phyloP scores from a whole-genome alignment of 768 basidiomycete genomes.

The Psilocybe cyanescens region DNA sequence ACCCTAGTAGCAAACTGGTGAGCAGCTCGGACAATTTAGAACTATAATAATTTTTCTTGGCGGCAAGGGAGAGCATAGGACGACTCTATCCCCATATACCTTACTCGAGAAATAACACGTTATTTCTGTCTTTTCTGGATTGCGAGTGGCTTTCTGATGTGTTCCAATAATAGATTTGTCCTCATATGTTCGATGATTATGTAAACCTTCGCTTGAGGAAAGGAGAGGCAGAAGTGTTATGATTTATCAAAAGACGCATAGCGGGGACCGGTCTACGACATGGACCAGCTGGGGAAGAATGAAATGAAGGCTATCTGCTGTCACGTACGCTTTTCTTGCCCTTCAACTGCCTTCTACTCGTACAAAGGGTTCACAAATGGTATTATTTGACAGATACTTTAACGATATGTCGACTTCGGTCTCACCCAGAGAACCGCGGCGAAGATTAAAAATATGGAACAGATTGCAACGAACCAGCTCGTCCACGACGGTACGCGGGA shows the following conservation, averaged over 20 bases:
- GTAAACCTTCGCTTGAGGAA: slow-evolving; percentile 50
- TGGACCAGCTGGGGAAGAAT: slow-evolving; percentile 48
- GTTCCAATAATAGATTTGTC: slow-evolving; percentile 39
- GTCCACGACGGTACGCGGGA: slow-evolving; percentile 45
- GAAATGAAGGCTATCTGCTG: slow-evolving; percentile 51
- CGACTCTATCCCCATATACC: slow-evolving; percentile 43
- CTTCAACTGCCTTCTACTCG: too few species aligned
- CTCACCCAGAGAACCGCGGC: slow-evolving; percentile 49
- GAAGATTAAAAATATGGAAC: slow-evolving; percentile 49
- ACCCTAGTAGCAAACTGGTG: too few species aligned
- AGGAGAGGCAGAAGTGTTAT: slow-evolving; percentile 48
- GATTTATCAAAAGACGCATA: slow-evolving; percentile 36
- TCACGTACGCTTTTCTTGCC: slow-evolving; percentile 40
- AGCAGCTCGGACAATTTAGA: slow-evolving; percentile 37
- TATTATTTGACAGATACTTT: slow-evolving; percentile 25
- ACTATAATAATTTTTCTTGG: slow-evolving; percentile 48
- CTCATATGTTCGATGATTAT: slow-evolving; percentile 53
- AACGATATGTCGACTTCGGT: slow-evolving; percentile 48
- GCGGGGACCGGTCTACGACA: slow-evolving; percentile 50
- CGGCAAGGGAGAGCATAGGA: slow-evolving; percentile 34
- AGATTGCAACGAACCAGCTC: slow-evolving; percentile 56
- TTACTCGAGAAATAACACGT: slow-evolving; percentile 53
- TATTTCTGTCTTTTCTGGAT: neutral
- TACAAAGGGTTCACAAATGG: too few species aligned
- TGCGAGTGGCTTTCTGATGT: neutral